These are phyloP conservation scores for Sphaerosporella brunnea DNA, from an alignment of 495 filamentous ascomycete species.

Conservation along the genomic window DNA sequence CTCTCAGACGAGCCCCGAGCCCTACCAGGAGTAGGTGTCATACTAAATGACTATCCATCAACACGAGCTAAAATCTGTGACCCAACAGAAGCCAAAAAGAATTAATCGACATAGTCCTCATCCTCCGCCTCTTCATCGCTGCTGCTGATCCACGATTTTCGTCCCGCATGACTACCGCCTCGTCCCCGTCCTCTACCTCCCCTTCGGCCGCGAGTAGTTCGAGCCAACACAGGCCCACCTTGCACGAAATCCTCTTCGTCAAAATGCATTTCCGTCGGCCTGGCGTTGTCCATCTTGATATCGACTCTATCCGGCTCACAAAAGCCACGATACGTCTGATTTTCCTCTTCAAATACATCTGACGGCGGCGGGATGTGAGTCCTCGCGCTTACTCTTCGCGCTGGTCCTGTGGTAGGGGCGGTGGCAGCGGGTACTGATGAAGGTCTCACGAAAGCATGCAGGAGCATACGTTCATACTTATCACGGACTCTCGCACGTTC, in stretches of 20 bases:
- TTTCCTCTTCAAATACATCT: neutral
- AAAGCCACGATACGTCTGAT: neutral
- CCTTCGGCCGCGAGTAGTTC: neutral
- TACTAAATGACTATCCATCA: no score
- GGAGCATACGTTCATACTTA: neutral
- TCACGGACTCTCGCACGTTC: neutral
- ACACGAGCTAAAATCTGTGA: no score
- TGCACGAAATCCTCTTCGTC: neutral
- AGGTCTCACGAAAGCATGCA: constrained; percentile 1
- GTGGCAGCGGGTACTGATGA: neutral
- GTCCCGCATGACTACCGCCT: neutral
- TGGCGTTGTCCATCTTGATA: neutral
- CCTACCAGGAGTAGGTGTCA: no score
- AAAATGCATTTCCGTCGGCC: neutral
- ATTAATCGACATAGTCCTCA: neutral
- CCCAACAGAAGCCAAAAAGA: no score
- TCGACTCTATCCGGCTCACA: constrained; percentile 1
- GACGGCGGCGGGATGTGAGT: no score
- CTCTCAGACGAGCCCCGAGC: no score
- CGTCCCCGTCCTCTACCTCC: neutral
- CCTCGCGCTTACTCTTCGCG: no score
- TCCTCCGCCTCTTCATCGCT: neutral
- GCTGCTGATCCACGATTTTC: neutral
- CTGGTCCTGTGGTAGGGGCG: neutral
- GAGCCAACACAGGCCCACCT: neutral